phyloP scores from a whole-genome alignment of 1,139 yeast genomes.

The Protomyces gravidus region DNA sequence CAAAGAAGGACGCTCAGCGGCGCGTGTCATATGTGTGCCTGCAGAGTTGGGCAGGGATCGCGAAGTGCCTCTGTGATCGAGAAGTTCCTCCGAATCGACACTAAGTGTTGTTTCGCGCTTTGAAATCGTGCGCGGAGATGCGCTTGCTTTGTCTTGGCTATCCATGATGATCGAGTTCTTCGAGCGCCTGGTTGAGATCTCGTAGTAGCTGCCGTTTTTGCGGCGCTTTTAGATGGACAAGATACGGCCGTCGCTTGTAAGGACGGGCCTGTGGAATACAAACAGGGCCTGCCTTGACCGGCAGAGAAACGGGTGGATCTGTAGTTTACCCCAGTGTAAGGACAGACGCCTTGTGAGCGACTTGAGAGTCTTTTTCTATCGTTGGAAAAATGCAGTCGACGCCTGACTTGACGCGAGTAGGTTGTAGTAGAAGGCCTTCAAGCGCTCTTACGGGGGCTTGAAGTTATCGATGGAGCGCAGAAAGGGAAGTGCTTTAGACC shows the following conservation, averaged over 20 bases:
- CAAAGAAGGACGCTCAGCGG: background rate
- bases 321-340: conserved; percentile 26
- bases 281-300: background rate
- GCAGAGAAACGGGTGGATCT: background rate
- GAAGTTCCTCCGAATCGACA: background rate
- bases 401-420: background rate
- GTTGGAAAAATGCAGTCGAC: background rate
- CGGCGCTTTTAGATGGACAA: too few relatives aligned
- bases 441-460: conserved; percentile 27
- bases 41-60: background rate
- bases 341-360: conserved; percentile 29
- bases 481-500: conserved; percentile 4
- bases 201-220: too few relatives aligned
- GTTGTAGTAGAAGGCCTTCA: too few relatives aligned
- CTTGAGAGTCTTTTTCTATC: too few relatives aligned
- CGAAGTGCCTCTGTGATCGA: background rate
- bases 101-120: background rate
- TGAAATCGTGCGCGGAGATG: background rate
- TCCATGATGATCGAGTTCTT: too few relatives aligned
- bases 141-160: background rate
- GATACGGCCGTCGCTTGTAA: too few relatives aligned
- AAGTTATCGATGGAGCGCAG: conserved; percentile 8
- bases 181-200: too few relatives aligned
- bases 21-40: background rate
- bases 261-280: too few relatives aligned